Base-by-base conservation (phyloP, 1,284 basidiomycete species). In the Heimioporus punctisporus region DNA sequence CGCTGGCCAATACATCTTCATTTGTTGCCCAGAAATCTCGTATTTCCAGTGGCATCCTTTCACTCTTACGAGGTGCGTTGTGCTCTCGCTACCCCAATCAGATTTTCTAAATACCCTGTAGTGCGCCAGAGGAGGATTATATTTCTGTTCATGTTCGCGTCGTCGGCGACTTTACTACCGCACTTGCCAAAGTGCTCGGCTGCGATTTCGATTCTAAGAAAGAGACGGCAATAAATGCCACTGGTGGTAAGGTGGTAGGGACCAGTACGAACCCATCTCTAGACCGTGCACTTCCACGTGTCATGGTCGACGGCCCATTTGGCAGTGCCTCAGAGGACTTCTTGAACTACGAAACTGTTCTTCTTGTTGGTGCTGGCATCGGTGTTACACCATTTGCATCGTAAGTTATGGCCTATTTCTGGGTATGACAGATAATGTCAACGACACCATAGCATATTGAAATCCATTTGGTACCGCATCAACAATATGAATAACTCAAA, bases 11-110 rank as follows among this genome's bases (percentile, higher is more conserved):
- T 95, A 95, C 72, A 92, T 96, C 69, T 95, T 95, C 78, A 71
- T 96, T 48, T 85, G 75, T 57, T 91, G 92, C 74, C 94, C 94
- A 9, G 91, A 92, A 70, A 78, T 96, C 39, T 93, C 90, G 12
- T 95, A 93, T 77, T 95, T 90, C 81, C 93, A 96, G 68, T 97
- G 93, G 90, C 93, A 96, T 69, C 93, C 93, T 24, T 95, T 95
- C 79, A 95, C 93, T 19, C 83, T 96, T 59, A 95, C 92, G 25
- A 89, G 86, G 81, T 80, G 56, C 39, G 74, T 67, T 45, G 25
- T 40, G 25, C 39, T 46, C 21, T 43, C 46, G 8, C 40, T 52
- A 25, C 6, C 44, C 5, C 31, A 4, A 17, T 40, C 12, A 23
- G 17, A 17, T 8, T 45, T 25, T 6, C 31, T 17, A 6, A 5